These are phyloP conservation scores for Phytophthora ohioensis DNA, from an alignment of 352 stramenopile genomes.

Conservation along the genomic window DNA sequence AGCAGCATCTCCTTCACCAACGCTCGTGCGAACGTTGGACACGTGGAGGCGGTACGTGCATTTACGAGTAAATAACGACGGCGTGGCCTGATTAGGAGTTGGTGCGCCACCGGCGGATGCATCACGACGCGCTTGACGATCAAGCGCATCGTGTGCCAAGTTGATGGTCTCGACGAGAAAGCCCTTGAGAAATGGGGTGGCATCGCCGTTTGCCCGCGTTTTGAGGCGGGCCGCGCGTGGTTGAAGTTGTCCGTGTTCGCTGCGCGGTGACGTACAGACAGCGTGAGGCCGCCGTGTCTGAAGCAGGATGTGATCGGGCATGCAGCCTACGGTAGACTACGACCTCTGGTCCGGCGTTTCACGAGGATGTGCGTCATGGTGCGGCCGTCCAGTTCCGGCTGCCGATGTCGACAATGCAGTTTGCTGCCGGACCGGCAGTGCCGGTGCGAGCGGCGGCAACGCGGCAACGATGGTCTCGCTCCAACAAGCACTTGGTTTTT, in stretches of 20 bases:
- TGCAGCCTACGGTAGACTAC: background rate
- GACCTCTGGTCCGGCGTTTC: slow-evolving; percentile 13
- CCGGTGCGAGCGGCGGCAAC: no score
- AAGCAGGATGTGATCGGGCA: slow-evolving; percentile 21
- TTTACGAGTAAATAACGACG: background rate
- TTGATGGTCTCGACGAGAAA: background rate
- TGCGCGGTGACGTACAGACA: slow-evolving; percentile 18
- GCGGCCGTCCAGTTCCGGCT: background rate
- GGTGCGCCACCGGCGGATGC: background rate
- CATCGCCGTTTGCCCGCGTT: no score
- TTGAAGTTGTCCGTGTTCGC: slow-evolving; percentile 24
- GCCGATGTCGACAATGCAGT: background rate
- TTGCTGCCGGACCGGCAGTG: no score
- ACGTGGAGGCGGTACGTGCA: background rate
- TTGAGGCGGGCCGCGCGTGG: slow-evolving; percentile 4
- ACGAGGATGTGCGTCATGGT: slow-evolving; percentile 12
- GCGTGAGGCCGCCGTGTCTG: background rate
- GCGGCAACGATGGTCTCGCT: background rate
- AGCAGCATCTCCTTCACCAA: slow-evolving; percentile 15
- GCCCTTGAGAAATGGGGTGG: background rate
- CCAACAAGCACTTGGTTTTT: slow-evolving; percentile 11
- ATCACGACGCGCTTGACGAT: background rate
- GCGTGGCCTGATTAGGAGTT: background rate
- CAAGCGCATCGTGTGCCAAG: background rate
- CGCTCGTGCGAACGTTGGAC: slow-evolving; percentile 15